Conservation (phyloP, 345 rosid genomes). For the Moringa oleifera region DNA sequence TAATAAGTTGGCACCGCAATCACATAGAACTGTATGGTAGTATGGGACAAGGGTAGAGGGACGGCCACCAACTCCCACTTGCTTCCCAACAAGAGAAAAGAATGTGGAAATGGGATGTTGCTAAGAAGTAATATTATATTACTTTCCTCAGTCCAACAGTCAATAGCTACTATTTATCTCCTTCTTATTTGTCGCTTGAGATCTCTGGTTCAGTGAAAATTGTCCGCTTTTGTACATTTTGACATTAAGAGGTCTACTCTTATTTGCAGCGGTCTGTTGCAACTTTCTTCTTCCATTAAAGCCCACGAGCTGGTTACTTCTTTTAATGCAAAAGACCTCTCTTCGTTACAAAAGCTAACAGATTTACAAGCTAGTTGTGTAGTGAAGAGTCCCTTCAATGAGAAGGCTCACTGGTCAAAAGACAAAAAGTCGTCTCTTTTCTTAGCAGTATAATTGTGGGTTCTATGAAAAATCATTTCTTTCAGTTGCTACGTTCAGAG, state of each 20-base stretch:
- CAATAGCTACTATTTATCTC: conserved; percentile 14
- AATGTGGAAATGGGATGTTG: conserved; percentile 26
- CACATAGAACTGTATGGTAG: not conserved
- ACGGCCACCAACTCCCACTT: conserved; percentile 78
- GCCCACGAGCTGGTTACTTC: conserved; percentile 46
- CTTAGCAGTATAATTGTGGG: not conserved
- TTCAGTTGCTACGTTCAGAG: conserved; percentile 21
- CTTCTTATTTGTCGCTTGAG: conserved; percentile 12
- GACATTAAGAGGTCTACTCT: conserved; percentile 20
- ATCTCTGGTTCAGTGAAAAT: conserved; percentile 21
- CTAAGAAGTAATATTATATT: conserved; percentile 5
- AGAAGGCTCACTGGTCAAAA: conserved; percentile 43
- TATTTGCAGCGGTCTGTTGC: conserved; percentile 2
- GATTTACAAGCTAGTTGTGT: conserved; percentile 15
- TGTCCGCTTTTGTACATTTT: conserved; percentile 27
- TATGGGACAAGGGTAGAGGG: conserved; percentile 34
- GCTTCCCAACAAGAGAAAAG: conserved; percentile 47
- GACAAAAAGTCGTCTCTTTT: conserved; percentile 33
- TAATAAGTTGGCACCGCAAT: no score
- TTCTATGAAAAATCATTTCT: no score
- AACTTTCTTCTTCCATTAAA: conserved; percentile 34
- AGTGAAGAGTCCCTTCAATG: conserved; percentile 22
- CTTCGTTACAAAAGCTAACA: conserved; percentile 26
- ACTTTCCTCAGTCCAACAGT: not conserved
- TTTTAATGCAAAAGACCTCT: conserved; percentile 40